Evolutionary conservation across 176 grass and related monocot species (phyloP).

Genomic region (Olyra latifolia): DNA sequence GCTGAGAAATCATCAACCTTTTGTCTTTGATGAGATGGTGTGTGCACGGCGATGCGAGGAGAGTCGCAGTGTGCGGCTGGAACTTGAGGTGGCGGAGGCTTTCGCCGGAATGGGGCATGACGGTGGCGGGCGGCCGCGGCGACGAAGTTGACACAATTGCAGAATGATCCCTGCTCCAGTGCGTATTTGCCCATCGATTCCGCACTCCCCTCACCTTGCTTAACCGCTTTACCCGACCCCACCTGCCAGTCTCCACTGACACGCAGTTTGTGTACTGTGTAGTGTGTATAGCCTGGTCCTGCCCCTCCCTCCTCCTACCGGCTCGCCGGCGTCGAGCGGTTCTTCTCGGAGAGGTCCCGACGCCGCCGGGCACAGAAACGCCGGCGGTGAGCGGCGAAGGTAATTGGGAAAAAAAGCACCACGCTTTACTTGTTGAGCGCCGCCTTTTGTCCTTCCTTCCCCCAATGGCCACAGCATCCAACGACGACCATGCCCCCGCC

Average conservation of each 20-base stretch:
- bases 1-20: neutral
- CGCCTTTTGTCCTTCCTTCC: neutral
- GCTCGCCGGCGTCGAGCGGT: neutral
- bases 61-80: neutral
- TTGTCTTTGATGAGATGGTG: no score
- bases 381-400: neutral
- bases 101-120: no score
- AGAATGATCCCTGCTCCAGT: neutral
- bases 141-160: neutral
- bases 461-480: constrained; percentile 34
- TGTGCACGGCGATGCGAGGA: neutral
- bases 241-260: neutral
- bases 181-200: no score
- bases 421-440: neutral
- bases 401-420: neutral
- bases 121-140: no score
- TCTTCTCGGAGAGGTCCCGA: neutral
- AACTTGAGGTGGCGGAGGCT: neutral
- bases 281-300: neutral
- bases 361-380: neutral
- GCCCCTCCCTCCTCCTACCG: no score
- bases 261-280: neutral
- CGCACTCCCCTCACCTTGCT: no score
- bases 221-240: no score
- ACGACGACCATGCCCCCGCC: neutral